Evolutionary conservation across 2,329 filamentous ascomycete species (phyloP), one percentile per base, ranked within the genome.

Genomic region (Claviceps arundinis): DNA sequence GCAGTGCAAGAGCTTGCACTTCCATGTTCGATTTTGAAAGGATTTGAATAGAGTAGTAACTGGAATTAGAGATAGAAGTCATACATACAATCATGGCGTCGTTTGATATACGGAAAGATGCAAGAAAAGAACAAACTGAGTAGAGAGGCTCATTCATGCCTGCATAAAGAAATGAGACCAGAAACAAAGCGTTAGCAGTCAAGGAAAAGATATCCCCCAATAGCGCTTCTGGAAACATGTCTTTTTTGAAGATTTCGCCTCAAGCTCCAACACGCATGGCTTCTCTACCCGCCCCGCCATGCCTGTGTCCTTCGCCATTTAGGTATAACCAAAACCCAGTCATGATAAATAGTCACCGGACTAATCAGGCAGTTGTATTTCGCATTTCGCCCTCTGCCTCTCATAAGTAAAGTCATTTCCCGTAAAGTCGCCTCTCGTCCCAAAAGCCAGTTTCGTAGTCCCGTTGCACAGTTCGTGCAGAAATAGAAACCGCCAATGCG

Each of bases 391-490:
- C 30, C 9, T 34, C 30, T 34, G 30, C 4, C 30, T 11, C 30
- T 34, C 30, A 34, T 34, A 34, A 34, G 30, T 34, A 11, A 34
- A 34, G 9, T 34, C 30, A 34, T 34, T 34, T 11, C 30, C 30
- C 30, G 30, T 37, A 24, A 44, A 38, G 37, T 50, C 48, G 30
- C 48, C 43, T 47, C 16, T 51, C 50, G 26, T 51, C 48, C 34
- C 38, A n/a, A 4, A 17, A 5, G 42, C 34, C 19, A n/a, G 38
- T 41, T 22, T 46, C 41, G 46, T 37, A 46, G 22, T 37, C 38
- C 38, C 46, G 41, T 47, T 17, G 42, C 45, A 51, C 41, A 52
- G 37, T 42, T 46, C 34, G 47, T 34, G 49, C 47, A 48, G 26
- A 51, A 42, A 49, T 42, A 42, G 37, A 26, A 49, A 47, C 40